phyloP scores from a whole-genome alignment of 2,329 filamentous ascomycete genomes.

The Hypoxylon sp. region DNA sequence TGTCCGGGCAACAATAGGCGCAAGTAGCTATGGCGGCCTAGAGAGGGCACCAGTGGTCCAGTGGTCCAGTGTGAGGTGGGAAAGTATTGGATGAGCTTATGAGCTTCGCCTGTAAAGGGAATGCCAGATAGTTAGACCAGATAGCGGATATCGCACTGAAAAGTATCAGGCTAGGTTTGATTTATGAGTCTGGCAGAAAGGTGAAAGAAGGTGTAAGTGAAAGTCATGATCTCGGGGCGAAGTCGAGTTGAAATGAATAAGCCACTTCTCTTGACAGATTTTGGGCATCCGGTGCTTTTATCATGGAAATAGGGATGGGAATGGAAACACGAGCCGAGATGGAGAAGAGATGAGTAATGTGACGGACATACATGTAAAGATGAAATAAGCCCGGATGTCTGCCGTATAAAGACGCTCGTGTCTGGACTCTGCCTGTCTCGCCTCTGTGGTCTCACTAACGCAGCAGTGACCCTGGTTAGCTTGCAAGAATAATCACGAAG shows the following conservation, averaged over 20 bases:
- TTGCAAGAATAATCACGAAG: slow-evolving; percentile 18
- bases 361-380: slow-evolving; percentile 8
- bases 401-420: slow-evolving; percentile 19
- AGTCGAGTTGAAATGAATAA: neutral
- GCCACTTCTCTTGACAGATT: neutral
- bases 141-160: neutral
- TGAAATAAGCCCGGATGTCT: slow-evolving; percentile 17
- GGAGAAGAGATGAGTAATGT: slow-evolving; percentile 16
- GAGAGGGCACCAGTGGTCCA: neutral
- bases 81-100: slow-evolving; percentile 1
- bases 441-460: slow-evolving; percentile 20
- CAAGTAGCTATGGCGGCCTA: neutral
- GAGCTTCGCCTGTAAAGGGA: slow-evolving; percentile 4
- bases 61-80: slow-evolving; percentile 8
- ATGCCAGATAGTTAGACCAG: neutral
- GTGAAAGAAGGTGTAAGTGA: neutral
- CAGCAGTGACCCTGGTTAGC: slow-evolving; percentile 11
- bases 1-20: neutral
- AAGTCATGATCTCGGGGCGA: too few relatives aligned
- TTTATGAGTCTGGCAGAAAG: neutral
- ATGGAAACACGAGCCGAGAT: neutral
- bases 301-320: slow-evolving; percentile 2
- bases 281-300: slow-evolving; percentile 13
- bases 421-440: too few relatives aligned
- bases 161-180: neutral